Base-by-base conservation (phyloP, 345 rosid species). In the Dovyalis caffra region DNA sequence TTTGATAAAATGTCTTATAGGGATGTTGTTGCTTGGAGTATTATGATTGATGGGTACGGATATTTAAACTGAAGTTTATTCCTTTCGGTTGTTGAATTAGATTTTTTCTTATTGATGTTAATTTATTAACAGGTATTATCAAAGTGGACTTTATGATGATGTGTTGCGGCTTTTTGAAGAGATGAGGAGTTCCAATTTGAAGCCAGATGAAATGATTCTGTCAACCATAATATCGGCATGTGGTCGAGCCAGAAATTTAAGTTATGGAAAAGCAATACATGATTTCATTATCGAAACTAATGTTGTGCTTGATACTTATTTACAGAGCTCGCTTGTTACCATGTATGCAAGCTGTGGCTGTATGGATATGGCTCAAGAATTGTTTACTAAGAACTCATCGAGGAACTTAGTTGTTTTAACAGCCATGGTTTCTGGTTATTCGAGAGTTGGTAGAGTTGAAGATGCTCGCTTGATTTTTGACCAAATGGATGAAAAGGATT, bases 131-230 rank as follows among this genome's bases (percentile, higher is more conserved):
- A 85, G 97, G 74, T 90, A 84, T 78, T 85, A 83, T 53, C 84
- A 82, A 60, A 71, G 18, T 53, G 89, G 84, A 8, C 83, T 68
- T 73, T 77, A 86, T 69, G 83, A 86, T 40, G 86, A 86, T 68
- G 92, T 83, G 7, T 74, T 89, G 69, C 68, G 75, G 77, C 88
- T 92, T 68, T 90, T 90, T 73, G 95, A 92, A 76, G 92, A 87
- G 82, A 90, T 92, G 93, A 84, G 53, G 74, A 70, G 25, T 56
- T 81, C 76, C 66, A 74, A 76, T 75, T 79, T 90, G 56, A 64
- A 81, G 78, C 90, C 86, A 5, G 95, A 90, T 81, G 83, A 74
- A 76, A 80, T 83, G 79, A 74, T 87, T 58, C 88, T 90, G 57
- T 87, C 91, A 8, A 88, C 82, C 33, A 63, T 89, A 78, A 80